These are phyloP conservation scores for Lepraria neglecta DNA, from an alignment of 495 filamentous ascomycete genomes.

Conservation along the genomic window DNA sequence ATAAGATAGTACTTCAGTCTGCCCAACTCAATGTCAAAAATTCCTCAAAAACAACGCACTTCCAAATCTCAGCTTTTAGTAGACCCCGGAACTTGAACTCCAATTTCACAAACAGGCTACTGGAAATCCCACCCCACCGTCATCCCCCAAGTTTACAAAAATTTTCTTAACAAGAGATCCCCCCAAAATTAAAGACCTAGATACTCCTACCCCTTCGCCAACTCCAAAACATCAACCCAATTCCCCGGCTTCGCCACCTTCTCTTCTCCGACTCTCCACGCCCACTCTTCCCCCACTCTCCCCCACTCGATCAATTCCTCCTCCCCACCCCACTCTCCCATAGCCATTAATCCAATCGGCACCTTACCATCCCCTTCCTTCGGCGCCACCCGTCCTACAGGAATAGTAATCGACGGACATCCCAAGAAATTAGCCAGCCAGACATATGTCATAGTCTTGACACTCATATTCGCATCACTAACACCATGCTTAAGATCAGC, in stretches of 20 bases:
- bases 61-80: too few species aligned
- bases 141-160: too few species aligned
- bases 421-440: slow-evolving; percentile 83
- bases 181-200: too few species aligned
- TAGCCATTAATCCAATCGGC: slow-evolving; percentile 83
- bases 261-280: slow-evolving; percentile 37
- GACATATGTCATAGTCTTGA: slow-evolving; percentile 81
- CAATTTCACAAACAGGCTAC: too few species aligned
- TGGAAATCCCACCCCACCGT: too few species aligned
- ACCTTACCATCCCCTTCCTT: slow-evolving; percentile 47
- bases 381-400: slow-evolving; percentile 61
- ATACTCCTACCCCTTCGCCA: not conserved
- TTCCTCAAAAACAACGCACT: too few species aligned
- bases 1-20: too few species aligned
- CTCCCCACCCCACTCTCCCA: slow-evolving; percentile 83
- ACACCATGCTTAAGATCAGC: slow-evolving; percentile 58
- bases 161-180: too few species aligned
- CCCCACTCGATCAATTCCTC: slow-evolving; percentile 72
- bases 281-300: slow-evolving; percentile 56
- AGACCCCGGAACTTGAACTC: too few species aligned
- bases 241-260: slow-evolving; percentile 31
- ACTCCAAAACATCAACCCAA: slow-evolving; percentile 43
- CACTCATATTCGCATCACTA: slow-evolving; percentile 62
- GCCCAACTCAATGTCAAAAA: too few species aligned
- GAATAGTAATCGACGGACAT: slow-evolving; percentile 69